A percentile compares a stretch with the other conserved stretches of the same genome.
These are phyloP conservation scores for Nitzschia palea DNA, from an alignment of 108 stramenopile species.

Conservation along the genomic window DNA sequence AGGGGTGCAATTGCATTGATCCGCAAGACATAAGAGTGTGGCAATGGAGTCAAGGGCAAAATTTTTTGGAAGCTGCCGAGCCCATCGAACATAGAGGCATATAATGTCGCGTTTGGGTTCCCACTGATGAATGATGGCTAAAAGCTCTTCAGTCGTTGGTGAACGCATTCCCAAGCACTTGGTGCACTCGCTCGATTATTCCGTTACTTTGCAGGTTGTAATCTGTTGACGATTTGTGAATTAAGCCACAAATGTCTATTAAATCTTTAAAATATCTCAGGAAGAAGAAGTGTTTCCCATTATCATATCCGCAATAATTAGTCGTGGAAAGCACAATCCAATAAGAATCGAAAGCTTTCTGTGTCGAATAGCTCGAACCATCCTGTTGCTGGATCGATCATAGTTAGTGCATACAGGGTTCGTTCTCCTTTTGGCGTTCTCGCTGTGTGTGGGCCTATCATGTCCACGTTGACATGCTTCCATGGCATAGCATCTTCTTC, in stretches of 20 bases:
- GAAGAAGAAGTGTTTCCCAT: slow-evolving; percentile 46
- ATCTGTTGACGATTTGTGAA: not conserved
- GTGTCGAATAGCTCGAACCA: slow-evolving; percentile 36
- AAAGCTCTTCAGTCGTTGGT: no score
- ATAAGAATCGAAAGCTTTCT: slow-evolving; percentile 12
- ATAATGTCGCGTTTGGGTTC: no score
- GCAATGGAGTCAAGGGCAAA: no score
- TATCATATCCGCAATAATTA: slow-evolving; percentile 28
- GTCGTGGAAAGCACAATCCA: slow-evolving; percentile 47
- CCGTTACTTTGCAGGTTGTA: slow-evolving; percentile 26
- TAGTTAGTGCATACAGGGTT: not conserved
- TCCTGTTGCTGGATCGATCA: slow-evolving; percentile 44
- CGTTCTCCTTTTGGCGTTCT: slow-evolving; percentile 2
- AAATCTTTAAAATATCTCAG: slow-evolving; percentile 26
- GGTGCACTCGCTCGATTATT: slow-evolving; percentile 29
- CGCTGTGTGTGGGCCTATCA: slow-evolving; percentile 44
- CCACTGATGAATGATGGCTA: no score
- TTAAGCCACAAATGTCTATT: not conserved
- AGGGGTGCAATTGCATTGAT: no score
- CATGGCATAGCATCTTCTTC: slow-evolving; percentile 23
- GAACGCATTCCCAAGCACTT: no score
- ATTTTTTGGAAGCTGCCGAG: no score
- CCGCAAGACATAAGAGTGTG: no score
- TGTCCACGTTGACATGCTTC: slow-evolving; percentile 38
- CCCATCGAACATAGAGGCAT: no score